A percentile compares a stretch with the other conserved stretches of the same genome.
Conservation (phyloP, 1,139 yeast species). For the Pichia sp. region DNA sequence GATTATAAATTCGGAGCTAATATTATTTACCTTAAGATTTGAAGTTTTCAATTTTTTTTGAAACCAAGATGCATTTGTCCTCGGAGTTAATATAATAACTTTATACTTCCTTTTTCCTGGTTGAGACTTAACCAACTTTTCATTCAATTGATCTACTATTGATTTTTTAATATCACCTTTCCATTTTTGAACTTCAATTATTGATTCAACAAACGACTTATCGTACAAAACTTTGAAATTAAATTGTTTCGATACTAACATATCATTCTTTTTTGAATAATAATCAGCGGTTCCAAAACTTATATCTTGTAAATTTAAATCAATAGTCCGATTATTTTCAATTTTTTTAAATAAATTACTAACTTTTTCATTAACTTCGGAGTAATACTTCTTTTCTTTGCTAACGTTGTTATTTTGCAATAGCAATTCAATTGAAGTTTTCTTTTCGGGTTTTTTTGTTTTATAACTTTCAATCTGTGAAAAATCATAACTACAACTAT, state of each 20-base stretch:
- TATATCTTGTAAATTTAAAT: conserved; percentile 7
- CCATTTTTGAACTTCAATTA: conserved; percentile 5
- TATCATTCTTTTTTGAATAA: neutral
- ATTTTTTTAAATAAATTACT: neutral
- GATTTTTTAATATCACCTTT: neutral
- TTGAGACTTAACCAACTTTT: neutral
- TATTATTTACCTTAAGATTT: neutral
- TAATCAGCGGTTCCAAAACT: conserved; percentile 3
- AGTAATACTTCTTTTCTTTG: neutral
- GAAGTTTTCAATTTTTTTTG: conserved; percentile 5
- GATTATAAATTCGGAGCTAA: conserved; percentile 3
- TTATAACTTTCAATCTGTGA: conserved; percentile 1
- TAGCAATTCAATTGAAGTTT: neutral
- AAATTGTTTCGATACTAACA: neutral
- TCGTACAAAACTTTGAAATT: conserved; percentile 1
- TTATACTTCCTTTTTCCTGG: conserved; percentile 1
- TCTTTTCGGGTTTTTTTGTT: neutral
- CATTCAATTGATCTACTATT: neutral
- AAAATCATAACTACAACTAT: conserved; percentile 1
- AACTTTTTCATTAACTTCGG: neutral
- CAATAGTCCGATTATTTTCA: conserved; percentile 2
- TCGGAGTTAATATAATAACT: conserved; percentile 10
- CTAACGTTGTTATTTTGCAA: neutral
- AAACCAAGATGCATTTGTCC: conserved; percentile 12
- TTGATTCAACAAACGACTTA: conserved; percentile 1